A percentile compares a stretch with the other conserved stretches of the same genome.
Conservation (phyloP, 441 rosid genomes). For the Viola pubescens region DNA sequence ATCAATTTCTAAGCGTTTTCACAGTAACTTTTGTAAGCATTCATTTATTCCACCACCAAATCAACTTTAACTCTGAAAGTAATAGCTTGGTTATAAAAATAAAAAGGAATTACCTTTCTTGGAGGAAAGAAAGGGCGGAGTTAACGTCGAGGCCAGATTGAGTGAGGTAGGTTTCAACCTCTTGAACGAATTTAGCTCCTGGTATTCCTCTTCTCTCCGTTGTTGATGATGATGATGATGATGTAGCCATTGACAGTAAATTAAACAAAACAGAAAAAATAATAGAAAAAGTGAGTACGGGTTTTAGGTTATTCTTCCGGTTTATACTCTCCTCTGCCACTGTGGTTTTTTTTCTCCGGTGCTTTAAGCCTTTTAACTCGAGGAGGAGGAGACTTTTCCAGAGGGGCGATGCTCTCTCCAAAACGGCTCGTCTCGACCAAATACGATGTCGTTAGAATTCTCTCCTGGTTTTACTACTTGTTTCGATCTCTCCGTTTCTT, state of each 20-base stretch:
- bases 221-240: conserved; percentile 11
- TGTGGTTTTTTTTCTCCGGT: not conserved
- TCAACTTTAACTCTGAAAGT: too few species aligned
- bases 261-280: not conserved
- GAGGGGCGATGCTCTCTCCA: too few species aligned
- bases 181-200: conserved; percentile 81
- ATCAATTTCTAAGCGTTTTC: not conserved
- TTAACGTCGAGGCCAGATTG: conserved; percentile 61
- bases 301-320: not conserved
- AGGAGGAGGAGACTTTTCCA: too few species aligned
- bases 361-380: too few species aligned
- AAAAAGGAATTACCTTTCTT: conserved; percentile 54
- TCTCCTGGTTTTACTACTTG: too few species aligned
- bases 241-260: conserved; percentile 25
- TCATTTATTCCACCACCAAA: not conserved
- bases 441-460: not conserved
- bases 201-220: conserved; percentile 90
- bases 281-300: not conserved
- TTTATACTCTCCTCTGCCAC: not conserved
- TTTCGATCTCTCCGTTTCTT: too few species aligned
- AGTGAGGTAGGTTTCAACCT: conserved; percentile 63
- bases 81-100: too few species aligned
- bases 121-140: conserved; percentile 68
- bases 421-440: not conserved
- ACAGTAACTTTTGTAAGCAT: not conserved